Evolutionary conservation across 192 early-diverging fungal genomes (phyloP), one percentile per base, ranked within the genome.

Genomic region (Umbelopsis sp.): DNA sequence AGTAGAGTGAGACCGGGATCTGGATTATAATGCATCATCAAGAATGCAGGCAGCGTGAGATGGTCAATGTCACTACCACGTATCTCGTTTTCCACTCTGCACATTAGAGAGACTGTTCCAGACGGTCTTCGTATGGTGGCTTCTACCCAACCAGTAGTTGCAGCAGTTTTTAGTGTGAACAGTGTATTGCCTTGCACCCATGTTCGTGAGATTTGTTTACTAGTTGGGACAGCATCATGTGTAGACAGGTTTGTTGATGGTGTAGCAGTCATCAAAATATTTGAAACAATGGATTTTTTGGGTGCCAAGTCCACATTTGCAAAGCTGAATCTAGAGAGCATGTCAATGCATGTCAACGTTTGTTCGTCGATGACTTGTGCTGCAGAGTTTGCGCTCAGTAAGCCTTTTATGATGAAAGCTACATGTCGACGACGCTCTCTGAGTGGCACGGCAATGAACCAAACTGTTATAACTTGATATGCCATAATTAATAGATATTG

Each of bases 261-360:
- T 3, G n/a, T 16, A 44, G 75, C 71, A 13, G 79, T 85, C 48
- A 88, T 72, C 20, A 90, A 76, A n/a, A 85, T 70, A 27, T 86
- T 75, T n/a, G 78, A 78, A 21, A 85, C 84, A 51, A 85, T 77
- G 0, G 79, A 84, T 35, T 81, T 78, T 25, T 78, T 70, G 3
- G 92, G 88, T 69, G 87, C 89, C 9, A 89, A 87, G 33, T 78
- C 81, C 55, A 84, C 87, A 72, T 93, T 91, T 12, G 89, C 87
- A 78, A 85, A 95, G 30, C 92, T 85, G 79, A 94, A 92, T 44
- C 94, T 90, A 23, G 94, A 80, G 23, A 99, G 82, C 92, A 98
- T 93, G 71, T 99, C 97, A 78, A 99, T 81, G 58, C 96, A 95
- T 47, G 97, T 91, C 68, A 94, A 94, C 37, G 92, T 93, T 47